phyloP scores from a whole-genome alignment of 768 basidiomycete species.

The Trametes villosa region DNA sequence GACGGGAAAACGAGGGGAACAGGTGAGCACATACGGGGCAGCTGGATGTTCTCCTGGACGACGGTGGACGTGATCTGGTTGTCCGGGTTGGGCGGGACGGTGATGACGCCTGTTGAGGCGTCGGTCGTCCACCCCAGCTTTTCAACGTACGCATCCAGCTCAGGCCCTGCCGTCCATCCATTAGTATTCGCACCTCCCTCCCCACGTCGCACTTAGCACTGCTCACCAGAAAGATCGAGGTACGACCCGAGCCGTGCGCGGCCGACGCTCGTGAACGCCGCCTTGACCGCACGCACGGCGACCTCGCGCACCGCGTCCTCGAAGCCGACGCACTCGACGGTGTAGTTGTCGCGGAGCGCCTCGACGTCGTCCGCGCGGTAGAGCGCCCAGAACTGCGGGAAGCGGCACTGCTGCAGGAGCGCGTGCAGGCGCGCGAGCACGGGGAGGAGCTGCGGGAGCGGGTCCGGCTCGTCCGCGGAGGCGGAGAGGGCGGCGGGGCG shows the following conservation, averaged over 20 bases:
- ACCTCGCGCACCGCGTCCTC: constrained; percentile 83
- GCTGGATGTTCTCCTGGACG: constrained; percentile 80
- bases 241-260: constrained; percentile 71
- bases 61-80: constrained; percentile 87
- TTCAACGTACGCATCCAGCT: constrained; percentile 61
- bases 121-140: constrained; percentile 73
- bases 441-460: constrained; percentile 71
- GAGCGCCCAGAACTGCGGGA: constrained; percentile 82
- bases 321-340: constrained; percentile 81
- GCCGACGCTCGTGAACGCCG: constrained; percentile 77
- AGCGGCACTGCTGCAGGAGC: constrained; percentile 82
- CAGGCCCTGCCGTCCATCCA: constrained; percentile 46
- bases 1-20: constrained; percentile 9
- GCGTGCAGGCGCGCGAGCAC: constrained; percentile 67
- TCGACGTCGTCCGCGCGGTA: constrained; percentile 76
- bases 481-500: constrained; percentile 50
- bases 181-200: background rate
- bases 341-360: constrained; percentile 82
- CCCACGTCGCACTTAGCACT: background rate
- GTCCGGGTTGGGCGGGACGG: constrained; percentile 80
- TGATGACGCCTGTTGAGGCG: constrained; percentile 55
- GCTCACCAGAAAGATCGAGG: constrained; percentile 64
- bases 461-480: constrained; percentile 79
- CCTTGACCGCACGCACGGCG: constrained; percentile 74
- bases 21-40: constrained; percentile 64